Evolutionary conservation across 2,329 filamentous ascomycete species (phyloP).

Genomic region (Trichoderma breve): DNA sequence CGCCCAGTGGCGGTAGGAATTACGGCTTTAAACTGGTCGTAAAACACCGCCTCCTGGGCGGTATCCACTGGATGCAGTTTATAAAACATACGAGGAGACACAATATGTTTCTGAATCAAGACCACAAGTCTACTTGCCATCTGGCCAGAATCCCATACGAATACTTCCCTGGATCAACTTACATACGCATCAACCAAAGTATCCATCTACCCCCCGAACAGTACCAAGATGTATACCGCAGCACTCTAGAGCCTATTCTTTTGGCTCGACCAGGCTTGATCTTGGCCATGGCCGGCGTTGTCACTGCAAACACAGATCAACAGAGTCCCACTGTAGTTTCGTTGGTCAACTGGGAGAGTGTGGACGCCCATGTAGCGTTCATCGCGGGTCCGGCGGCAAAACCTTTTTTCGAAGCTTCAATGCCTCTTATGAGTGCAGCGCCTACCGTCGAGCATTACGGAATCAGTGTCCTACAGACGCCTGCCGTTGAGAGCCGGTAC

Average conservation of each 20-base stretch:
- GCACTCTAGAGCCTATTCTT: not conserved
- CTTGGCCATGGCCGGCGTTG: not conserved
- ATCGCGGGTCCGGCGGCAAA: not conserved
- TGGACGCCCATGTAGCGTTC: not conserved
- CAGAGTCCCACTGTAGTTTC: not conserved
- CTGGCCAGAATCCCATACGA: too few species aligned
- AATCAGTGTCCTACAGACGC: not conserved
- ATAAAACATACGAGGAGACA: not conserved
- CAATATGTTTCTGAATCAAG: not conserved
- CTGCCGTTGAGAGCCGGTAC: not conserved
- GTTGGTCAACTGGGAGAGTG: not conserved
- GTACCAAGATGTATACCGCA: slow-evolving; percentile 2
- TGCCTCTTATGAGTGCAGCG: not conserved
- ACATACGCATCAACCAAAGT: not conserved
- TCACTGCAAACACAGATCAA: not conserved
- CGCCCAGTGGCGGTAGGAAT: not conserved
- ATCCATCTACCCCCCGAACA: not conserved
- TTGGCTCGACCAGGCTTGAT: not conserved
- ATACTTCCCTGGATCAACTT: too few species aligned
- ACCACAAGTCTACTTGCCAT: rapidly evolving
- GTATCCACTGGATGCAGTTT: not conserved
- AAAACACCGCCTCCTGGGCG: not conserved
- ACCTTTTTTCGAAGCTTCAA: not conserved
- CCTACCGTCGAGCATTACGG: slow-evolving; percentile 4
- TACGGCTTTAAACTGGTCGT: not conserved